These are phyloP conservation scores for Colletotrichum costaricense DNA, from an alignment of 2,329 filamentous ascomycete species.

Conservation along the genomic window DNA sequence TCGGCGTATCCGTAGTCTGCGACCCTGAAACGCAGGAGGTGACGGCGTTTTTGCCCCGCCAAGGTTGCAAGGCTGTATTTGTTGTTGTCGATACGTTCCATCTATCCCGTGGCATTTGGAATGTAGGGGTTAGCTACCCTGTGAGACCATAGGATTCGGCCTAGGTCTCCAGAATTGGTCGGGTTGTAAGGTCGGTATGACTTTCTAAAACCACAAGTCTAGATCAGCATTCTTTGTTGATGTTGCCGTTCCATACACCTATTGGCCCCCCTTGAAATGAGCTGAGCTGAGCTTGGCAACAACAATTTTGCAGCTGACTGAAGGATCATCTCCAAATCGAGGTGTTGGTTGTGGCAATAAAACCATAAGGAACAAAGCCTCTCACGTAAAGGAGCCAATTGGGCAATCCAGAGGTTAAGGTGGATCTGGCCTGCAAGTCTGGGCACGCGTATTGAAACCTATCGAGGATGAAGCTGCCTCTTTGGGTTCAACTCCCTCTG, in stretches of 20 bases:
- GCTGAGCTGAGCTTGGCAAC: not conserved
- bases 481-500: not conserved
- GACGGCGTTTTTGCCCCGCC: slow-evolving; percentile 13
- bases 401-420: not conserved
- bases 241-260: not conserved
- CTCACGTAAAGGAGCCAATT: slow-evolving; percentile 10
- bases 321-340: not conserved
- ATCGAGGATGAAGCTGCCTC: slow-evolving; percentile 2
- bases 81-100: not conserved
- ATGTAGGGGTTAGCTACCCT: not conserved
- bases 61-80: not conserved
- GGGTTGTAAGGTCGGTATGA: not conserved
- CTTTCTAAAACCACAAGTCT: not conserved
- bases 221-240: not conserved
- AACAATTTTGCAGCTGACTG: not conserved
- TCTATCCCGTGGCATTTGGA: not conserved
- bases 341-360: not conserved
- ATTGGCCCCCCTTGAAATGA: slow-evolving; percentile 9
- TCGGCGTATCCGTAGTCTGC: slow-evolving; percentile 9
- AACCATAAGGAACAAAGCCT: not conserved
- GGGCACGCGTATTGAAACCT: slow-evolving; percentile 1
- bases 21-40: slow-evolving; percentile 15
- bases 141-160: not conserved
- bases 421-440: slow-evolving; percentile 10
- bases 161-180: not conserved